Percentiles rank a stretch among this genome's conserved stretches.
Conservation (phyloP, 2,329 filamentous ascomycete species). For the Moelleriella libera region DNA sequence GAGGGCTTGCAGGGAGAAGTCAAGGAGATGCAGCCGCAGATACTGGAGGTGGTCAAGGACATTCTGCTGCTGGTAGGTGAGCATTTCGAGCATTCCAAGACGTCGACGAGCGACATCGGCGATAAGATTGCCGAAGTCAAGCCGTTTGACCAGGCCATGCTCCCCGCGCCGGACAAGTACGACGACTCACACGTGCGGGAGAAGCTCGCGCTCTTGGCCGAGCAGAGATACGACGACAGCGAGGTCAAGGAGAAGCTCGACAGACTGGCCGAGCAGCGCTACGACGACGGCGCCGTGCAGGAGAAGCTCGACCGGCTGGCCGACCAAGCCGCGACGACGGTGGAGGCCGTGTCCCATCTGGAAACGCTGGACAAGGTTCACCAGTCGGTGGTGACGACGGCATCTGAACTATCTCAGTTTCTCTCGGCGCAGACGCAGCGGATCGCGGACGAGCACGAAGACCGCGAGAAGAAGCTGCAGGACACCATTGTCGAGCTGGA, state of each 20-base stretch:
- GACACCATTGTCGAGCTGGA: constrained; percentile 73
- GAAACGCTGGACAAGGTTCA: constrained; percentile 82
- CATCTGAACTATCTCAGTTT: constrained; percentile 72
- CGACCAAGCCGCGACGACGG: constrained; percentile 49
- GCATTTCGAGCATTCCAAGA: constrained; percentile 79
- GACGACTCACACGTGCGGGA: constrained; percentile 16
- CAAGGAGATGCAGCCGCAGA: constrained; percentile 73
- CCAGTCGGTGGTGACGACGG: constrained; percentile 70
- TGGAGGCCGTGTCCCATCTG: constrained; percentile 59
- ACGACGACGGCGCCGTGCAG: constrained; percentile 32
- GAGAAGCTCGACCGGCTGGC: constrained; percentile 34
- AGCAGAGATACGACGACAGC: constrained; percentile 13
- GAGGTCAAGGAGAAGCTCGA: constrained; percentile 15
- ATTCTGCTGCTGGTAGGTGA: constrained; percentile 70
- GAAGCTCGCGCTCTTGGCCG: constrained; percentile 11
- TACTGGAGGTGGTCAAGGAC: constrained; percentile 74
- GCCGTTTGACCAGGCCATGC: constrained; percentile 41
- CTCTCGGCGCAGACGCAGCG: constrained; percentile 62
- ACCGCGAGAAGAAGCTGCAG: constrained; percentile 63
- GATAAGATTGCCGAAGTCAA: constrained; percentile 48
- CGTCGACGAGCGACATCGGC: constrained; percentile 39
- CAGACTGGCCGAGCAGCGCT: constrained; percentile 27
- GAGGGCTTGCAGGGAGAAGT: constrained; percentile 67
- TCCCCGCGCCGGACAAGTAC: constrained; percentile 40
- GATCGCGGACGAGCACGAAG: constrained; percentile 64